Percentiles rank a stretch among this genome's conserved stretches.
Conservation (phyloP, 805 yeast genomes). For the Hanseniaspora singularis region DNA sequence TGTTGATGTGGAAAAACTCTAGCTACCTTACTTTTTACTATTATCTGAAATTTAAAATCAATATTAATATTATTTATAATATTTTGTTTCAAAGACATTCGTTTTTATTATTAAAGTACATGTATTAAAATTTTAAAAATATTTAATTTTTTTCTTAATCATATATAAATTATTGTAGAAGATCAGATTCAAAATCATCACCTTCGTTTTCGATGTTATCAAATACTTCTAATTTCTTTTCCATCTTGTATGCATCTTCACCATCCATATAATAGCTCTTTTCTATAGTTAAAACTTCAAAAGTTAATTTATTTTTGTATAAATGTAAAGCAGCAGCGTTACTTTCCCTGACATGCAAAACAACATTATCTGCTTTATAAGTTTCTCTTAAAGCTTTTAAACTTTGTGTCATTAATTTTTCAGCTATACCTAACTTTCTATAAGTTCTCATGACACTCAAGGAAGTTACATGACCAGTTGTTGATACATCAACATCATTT, state of each 20-base stretch:
- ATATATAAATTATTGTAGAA: constrained; percentile 18
- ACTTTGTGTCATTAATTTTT: constrained; percentile 75
- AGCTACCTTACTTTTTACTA: constrained; percentile 77
- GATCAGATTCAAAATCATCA: constrained; percentile 46
- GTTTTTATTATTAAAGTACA: constrained; percentile 15
- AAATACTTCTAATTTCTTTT: constrained; percentile 48
- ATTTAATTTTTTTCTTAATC: neutral
- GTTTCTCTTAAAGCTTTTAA: constrained; percentile 69
- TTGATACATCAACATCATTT: constrained; percentile 34
- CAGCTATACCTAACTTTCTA: constrained; percentile 91
- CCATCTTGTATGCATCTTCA: constrained; percentile 96
- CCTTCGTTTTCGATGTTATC: constrained; percentile 38
- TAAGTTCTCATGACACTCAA: constrained; percentile 91
- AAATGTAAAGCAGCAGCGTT: constrained; percentile 89
- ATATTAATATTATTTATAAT: neutral
- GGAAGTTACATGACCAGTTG: constrained; percentile 87
- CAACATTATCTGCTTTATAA: constrained; percentile 70
- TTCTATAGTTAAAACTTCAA: constrained; percentile 73
- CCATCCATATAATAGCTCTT: constrained; percentile 91
- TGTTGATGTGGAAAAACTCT: constrained; percentile 95
- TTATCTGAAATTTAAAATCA: constrained; percentile 38
- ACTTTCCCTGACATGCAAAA: constrained; percentile 85
- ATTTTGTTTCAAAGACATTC: neutral
- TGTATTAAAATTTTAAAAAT: too few relatives aligned
- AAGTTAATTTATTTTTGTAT: constrained; percentile 71